A percentile compares a stretch with the other conserved stretches of the same genome.
These are phyloP conservation scores for Colletotrichum cordylinicola DNA, from an alignment of 2,329 filamentous ascomycete species.

Conservation along the genomic window DNA sequence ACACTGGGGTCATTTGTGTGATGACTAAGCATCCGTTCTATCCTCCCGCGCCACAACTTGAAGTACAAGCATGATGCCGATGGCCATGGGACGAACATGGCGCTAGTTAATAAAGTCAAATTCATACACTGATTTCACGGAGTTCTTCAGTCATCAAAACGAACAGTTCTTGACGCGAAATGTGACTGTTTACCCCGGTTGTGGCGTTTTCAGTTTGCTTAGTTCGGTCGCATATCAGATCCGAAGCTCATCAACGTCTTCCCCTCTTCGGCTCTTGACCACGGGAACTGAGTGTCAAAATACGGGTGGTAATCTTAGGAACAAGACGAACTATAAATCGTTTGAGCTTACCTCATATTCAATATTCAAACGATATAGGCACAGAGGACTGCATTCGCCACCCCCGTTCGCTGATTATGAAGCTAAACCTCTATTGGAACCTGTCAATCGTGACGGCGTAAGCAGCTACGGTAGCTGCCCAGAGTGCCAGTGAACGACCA, in stretches of 20 bases:
- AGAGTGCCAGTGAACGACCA: neutral
- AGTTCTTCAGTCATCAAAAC: neutral
- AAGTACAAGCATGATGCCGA: neutral
- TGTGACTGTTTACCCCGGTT: neutral
- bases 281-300: neutral
- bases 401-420: neutral
- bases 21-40: neutral
- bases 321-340: neutral
- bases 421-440: neutral
- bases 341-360: neutral
- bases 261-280: neutral
- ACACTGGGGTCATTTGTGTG: neutral
- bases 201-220: neutral
- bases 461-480: neutral
- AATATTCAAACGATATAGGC: neutral
- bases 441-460: neutral
- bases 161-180: neutral
- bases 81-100: neutral
- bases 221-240: neutral
- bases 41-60: neutral
- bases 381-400: neutral
- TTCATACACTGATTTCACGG: neutral
- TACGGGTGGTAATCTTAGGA: neutral
- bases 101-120: neutral
- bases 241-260: neutral